Percentiles rank a stretch among this genome's conserved stretches.
phyloP scores from a whole-genome alignment of 352 stramenopile genomes.

The Thraustochytrium sp. region DNA sequence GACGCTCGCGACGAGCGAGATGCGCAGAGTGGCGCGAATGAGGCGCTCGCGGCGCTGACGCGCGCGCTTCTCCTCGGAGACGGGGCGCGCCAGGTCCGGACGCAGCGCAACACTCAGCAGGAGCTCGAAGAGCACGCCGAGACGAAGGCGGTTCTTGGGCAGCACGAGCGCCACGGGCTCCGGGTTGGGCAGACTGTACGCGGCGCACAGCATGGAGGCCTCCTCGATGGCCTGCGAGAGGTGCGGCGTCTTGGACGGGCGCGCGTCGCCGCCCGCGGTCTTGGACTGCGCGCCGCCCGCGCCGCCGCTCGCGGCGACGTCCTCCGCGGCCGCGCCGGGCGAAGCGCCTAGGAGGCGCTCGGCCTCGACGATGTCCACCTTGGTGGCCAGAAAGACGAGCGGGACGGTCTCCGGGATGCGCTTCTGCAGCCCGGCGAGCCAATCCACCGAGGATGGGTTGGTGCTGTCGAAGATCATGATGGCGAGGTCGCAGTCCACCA shows the following conservation, averaged over 20 bases:
- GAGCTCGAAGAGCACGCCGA: slow-evolving; percentile 21
- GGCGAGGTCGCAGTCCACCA: slow-evolving; percentile 38
- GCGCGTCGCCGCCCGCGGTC: neutral
- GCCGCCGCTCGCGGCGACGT: neutral
- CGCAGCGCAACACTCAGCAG: neutral
- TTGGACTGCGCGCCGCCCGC: neutral
- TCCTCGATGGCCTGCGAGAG: neutral
- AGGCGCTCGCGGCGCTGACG: neutral
- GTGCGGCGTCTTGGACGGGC: neutral
- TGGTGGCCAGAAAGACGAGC: slow-evolving; percentile 15
- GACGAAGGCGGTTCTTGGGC: neutral
- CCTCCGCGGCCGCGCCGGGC: neutral
- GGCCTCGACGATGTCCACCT: slow-evolving; percentile 8
- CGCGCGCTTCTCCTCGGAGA: slow-evolving; percentile 29
- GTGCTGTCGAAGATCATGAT: slow-evolving; percentile 39
- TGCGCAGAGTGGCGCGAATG: slow-evolving; percentile 5
- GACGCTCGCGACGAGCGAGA: slow-evolving; percentile 3
- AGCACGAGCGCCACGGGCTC: neutral
- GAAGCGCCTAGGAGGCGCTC: neutral
- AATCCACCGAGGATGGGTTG: slow-evolving; percentile 36
- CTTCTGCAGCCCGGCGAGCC: slow-evolving; percentile 3
- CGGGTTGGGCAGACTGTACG: slow-evolving; percentile 18
- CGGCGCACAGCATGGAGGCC: neutral
- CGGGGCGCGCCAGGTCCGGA: slow-evolving; percentile 4
- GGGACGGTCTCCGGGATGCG: slow-evolving; percentile 29